phyloP scores from a whole-genome alignment of 208 protist species.

The Polymyxa betae region DNA sequence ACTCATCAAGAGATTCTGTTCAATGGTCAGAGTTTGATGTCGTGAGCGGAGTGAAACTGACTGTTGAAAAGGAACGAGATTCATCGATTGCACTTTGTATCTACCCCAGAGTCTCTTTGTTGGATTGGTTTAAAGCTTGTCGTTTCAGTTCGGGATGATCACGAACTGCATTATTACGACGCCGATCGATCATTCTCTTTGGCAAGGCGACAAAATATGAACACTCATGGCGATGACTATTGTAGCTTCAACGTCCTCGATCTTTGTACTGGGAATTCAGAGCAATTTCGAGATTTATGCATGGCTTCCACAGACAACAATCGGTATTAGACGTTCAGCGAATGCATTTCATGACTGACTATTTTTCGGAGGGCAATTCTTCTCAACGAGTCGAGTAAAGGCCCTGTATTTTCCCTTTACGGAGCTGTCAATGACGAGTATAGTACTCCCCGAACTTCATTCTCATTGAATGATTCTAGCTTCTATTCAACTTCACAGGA shows the following conservation, averaged over 20 bases:
- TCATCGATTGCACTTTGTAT: no score
- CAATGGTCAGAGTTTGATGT: no score
- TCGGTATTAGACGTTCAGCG: no score
- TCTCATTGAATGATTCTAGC: neutral
- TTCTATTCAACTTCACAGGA: neutral
- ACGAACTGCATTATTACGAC: constrained; percentile 3
- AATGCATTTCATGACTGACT: no score
- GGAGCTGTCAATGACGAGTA: neutral
- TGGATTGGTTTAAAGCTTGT: no score
- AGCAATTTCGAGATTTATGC: neutral
- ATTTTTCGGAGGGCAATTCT: no score
- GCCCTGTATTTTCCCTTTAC: neutral
- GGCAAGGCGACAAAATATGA: neutral
- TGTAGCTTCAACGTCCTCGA: neutral
- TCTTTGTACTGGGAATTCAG: neutral
- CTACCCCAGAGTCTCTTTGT: no score
- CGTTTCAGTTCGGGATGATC: neutral
- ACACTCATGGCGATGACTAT: neutral
- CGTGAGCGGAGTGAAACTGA: no score
- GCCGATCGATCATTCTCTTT: neutral
- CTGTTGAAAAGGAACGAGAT: no score
- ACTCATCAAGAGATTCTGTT: no score
- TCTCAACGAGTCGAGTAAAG: neutral
- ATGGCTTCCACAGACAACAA: neutral
- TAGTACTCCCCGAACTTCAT: neutral